Evolutionary conservation across 2,329 filamentous ascomycete species (phyloP).

Genomic region (Neofusicoccum laricinum): DNA sequence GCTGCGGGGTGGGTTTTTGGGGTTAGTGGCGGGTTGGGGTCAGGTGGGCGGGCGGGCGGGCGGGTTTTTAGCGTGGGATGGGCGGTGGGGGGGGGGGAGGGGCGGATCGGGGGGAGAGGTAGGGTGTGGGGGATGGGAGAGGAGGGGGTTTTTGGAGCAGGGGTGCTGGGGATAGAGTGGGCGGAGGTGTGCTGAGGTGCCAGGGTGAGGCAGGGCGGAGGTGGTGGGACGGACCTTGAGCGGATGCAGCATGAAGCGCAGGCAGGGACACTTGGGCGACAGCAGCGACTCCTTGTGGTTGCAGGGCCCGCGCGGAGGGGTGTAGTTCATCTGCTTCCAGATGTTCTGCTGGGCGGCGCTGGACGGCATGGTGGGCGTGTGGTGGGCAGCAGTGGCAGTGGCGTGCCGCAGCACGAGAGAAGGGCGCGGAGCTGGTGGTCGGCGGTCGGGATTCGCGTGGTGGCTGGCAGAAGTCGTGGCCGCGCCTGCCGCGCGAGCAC

Average conservation of each 20-base stretch:
- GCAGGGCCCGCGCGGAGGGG: slow-evolving; percentile 50
- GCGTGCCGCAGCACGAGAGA: neutral
- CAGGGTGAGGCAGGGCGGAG: neutral
- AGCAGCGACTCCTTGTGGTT: slow-evolving; percentile 44
- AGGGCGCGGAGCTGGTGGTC: neutral
- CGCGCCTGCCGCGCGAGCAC: neutral
- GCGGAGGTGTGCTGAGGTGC: neutral
- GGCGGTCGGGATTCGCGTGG: neutral
- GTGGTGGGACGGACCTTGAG: slow-evolving; percentile 42
- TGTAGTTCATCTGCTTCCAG: slow-evolving; percentile 52
- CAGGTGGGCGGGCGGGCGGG: neutral
- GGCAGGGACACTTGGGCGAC: slow-evolving; percentile 48
- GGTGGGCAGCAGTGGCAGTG: neutral
- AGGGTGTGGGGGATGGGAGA: too few species aligned
- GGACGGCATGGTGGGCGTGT: slow-evolving; percentile 13
- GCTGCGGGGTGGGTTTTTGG: slow-evolving; percentile 25
- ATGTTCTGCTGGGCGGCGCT: slow-evolving; percentile 36
- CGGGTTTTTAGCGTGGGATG: too few species aligned
- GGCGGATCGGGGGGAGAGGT: neutral
- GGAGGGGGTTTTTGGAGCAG: neutral
- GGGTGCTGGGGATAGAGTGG: neutral
- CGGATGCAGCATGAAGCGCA: slow-evolving; percentile 57
- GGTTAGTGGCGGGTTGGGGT: neutral
- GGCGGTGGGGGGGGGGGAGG: too few species aligned
- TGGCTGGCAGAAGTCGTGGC: neutral